Base-by-base conservation (phyloP, 345 rosid species). In the Ricinus communis region DNA sequence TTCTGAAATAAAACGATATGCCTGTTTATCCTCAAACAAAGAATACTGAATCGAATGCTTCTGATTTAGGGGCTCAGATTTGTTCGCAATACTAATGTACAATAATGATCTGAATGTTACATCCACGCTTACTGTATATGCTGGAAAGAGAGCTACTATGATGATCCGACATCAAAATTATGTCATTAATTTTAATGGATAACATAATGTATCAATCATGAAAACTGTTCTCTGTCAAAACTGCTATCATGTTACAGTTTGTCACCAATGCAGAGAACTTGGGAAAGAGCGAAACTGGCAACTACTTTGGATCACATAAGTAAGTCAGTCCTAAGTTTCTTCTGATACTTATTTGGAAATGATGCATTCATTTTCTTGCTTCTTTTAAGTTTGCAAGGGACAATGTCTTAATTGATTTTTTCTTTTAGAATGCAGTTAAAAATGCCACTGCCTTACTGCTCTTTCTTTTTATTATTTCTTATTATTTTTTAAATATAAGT, bases 211-310 rank as follows among this genome's bases (percentile, higher is more conserved):
- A 55, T 38, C 62, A 51, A 40, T n/a, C 54, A 0, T 36, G 21
- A 40, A 5, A 18, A 16, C 24, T 19, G 19, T 36, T 27, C 8
- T 8, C 62, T 63, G 14, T 19, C 18, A 45, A 45, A 49, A 13
- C 21, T 21, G 41, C 12, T 66, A 8, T 45, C 21, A 11, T 38
- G 46, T 52, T 41, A 19, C 19, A 40, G 33, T 1, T 62, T 43
- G 65, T 50, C 45, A 54, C 72, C 74, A 38, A 73, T 66, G 71
- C 89, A 93, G 99, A 93, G 99, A 80, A 93, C 98, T 36, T 93
- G 99, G 98, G 98, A 95, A 83, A 89, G 91, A 82, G 90, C 98
- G 41, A 96, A 85, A 68, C 68, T 96, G 74, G 98, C 99, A 45
- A 69, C 87, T 56, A 85, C 91, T n/a, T 82, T 96, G 80, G 97